Conservation (phyloP, 2,329 filamentous ascomycete species). For the Diaporthe sp. region DNA sequence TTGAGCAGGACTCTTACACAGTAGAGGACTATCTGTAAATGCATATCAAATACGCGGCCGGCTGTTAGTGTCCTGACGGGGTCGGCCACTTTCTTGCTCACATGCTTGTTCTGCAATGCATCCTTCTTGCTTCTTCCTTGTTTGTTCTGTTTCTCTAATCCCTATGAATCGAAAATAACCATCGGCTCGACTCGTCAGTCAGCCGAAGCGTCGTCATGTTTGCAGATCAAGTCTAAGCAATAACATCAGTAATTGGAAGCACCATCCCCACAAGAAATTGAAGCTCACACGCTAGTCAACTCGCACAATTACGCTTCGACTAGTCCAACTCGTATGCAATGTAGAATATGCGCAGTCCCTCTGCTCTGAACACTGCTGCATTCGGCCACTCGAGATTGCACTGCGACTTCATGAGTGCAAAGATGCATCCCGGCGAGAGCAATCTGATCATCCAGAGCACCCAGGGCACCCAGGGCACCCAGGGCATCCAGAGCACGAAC, state of each 20-base stretch:
- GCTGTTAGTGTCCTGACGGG: neutral
- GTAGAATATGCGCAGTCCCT: too few relatives aligned
- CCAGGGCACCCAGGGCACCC: neutral
- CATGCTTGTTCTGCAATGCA: neutral
- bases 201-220: neutral
- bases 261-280: neutral
- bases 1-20: neutral
- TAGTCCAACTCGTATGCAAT: neutral
- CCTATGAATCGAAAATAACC: neutral
- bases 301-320: neutral
- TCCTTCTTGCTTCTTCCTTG: neutral
- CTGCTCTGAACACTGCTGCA: neutral
- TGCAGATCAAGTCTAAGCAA: neutral
- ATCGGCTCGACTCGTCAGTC: neutral
- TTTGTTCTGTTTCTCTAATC: neutral
- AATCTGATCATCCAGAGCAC: neutral
- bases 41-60: rapidly evolving
- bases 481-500: neutral
- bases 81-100: neutral
- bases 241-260: neutral
- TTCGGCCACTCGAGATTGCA: neutral
- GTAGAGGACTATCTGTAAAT: neutral
- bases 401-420: too few relatives aligned
- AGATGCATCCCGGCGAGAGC: neutral
- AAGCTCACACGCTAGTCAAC: neutral